Evolutionary conservation across 192 early-diverging fungal species (phyloP), one percentile per base, ranked within the genome.

Genomic region (Jimgerdemannia flammicorona): DNA sequence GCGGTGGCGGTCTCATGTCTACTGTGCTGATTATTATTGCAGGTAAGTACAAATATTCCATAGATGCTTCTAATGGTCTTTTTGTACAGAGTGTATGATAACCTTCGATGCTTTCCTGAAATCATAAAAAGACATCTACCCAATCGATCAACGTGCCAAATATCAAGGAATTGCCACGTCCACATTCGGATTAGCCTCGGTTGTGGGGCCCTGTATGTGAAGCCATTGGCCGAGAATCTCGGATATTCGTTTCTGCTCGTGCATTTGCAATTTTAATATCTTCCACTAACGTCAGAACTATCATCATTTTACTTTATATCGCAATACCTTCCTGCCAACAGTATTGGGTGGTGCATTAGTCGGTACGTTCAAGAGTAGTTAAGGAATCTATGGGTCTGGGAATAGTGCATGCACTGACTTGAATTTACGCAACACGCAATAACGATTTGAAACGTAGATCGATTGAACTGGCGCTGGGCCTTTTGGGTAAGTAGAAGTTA

Each of bases 381-480:
- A 29, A n/a, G 29, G 29, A 0, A 29, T 29, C 1, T 29, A 1
- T 1, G 29, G 29, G 1, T 29, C 29, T 29, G 29, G 29, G 29
- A 29, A 29, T 29, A 29, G 29, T 29, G 29, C 29, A 29, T 1
- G 29, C 29, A 29, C 29, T 29, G 29, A 29, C 29, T 29, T 29
- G 29, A 29, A 29, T 29, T 29, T 29, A 29, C 1, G 29, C 29
- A 29, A 29, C 1, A 29, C 29, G 29, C 29, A 29, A 29, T 29
- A 29, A 29, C n/a, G n/a, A n/a, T n/a, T n/a, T n/a, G n/a, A n/a
- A n/a, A n/a, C 29, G 29, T 14, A 0, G 91, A 93, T 40, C 80
- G 88, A 69, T 72, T 86, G 7, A 84, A 83, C 3, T 94, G 92
- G 92, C 85, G 88, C n/a, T 93, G 91, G 91, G 87, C 84, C 17